Conservation (phyloP, 2,329 filamentous ascomycete genomes). For the Fusarium floridanum region DNA sequence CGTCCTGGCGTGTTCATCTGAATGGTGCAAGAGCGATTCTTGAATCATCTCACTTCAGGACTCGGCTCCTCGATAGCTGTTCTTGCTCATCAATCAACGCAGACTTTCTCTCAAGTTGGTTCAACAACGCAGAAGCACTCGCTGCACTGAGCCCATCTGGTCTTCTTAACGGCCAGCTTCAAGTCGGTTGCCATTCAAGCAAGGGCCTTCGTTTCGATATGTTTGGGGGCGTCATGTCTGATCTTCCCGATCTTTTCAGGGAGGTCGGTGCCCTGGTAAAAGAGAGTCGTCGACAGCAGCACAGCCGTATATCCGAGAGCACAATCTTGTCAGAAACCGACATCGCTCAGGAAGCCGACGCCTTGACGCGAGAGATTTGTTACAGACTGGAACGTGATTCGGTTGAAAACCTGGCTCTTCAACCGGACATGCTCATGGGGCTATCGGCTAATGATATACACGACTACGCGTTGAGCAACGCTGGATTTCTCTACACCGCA, state of each 20-base stretch:
- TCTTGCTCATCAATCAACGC: not conserved
- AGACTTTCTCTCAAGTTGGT: slow-evolving; percentile 29
- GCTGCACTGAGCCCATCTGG: slow-evolving; percentile 30
- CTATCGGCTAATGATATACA: slow-evolving; percentile 22
- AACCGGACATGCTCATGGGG: not conserved
- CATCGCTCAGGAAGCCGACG: not conserved
- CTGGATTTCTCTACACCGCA: slow-evolving; percentile 30
- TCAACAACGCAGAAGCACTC: slow-evolving; percentile 32
- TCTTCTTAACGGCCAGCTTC: not conserved
- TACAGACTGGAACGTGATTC: slow-evolving; percentile 8
- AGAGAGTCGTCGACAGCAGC: not conserved
- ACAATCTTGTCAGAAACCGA: not conserved
- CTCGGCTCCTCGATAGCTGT: fast-evolving
- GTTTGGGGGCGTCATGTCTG: slow-evolving; percentile 31
- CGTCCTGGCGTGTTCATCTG: slow-evolving; percentile 28
- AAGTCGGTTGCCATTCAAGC: not conserved
- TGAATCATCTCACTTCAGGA: not conserved
- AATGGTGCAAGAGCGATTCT: slow-evolving; percentile 31
- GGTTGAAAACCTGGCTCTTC: not conserved
- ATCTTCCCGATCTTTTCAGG: slow-evolving; percentile 27
- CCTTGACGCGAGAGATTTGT: slow-evolving; percentile 2
- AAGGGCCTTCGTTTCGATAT: slow-evolving; percentile 16
- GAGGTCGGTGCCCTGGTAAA: slow-evolving; percentile 17
- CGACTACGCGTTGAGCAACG: slow-evolving; percentile 31
- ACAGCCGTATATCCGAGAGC: too few species aligned